Percentiles rank a stretch among this genome's conserved stretches.
These are phyloP conservation scores for Neoboletus subvelutipes DNA, from an alignment of 768 basidiomycete species.

Conservation along the genomic window DNA sequence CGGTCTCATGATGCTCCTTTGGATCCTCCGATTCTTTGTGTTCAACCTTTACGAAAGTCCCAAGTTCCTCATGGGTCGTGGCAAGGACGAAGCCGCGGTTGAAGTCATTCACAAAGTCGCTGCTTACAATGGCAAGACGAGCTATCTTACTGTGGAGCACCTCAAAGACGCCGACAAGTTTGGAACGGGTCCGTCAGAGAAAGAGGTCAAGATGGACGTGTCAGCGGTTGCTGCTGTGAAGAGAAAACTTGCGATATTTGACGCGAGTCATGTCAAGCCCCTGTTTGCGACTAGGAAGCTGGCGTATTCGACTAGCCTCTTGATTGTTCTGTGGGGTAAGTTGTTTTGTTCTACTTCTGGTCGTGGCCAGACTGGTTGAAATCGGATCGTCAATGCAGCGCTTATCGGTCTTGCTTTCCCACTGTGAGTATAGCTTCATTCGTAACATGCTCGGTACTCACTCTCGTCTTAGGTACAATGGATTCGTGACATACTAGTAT, in stretches of 20 bases:
- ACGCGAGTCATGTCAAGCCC: conserved; percentile 42
- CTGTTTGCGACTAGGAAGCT: conserved; percentile 52
- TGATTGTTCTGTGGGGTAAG: conserved; percentile 55
- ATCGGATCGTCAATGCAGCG: conserved; percentile 36
- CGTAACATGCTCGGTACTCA: background rate
- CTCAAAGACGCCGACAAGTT: conserved; percentile 32
- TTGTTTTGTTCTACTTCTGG: background rate
- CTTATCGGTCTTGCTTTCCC: conserved; percentile 79
- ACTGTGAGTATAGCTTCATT: conserved; percentile 38
- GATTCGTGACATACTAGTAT: conserved; percentile 54
- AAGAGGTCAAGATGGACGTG: conserved; percentile 30
- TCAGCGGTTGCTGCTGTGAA: conserved; percentile 37
- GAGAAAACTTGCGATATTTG: conserved; percentile 42
- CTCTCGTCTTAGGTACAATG: conserved; percentile 42
- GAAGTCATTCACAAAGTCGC: conserved; percentile 63
- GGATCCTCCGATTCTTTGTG: conserved; percentile 59
- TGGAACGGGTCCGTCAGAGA: conserved; percentile 7
- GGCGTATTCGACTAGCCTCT: conserved; percentile 48
- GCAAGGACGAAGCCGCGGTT: conserved; percentile 60
- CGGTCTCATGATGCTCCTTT: conserved; percentile 64
- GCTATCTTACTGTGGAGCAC: conserved; percentile 45
- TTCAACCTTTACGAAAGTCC: conserved; percentile 72
- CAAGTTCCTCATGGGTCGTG: conserved; percentile 69
- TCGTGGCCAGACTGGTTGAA: background rate
- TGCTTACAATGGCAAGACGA: conserved; percentile 52